These are phyloP conservation scores for Filobasidium wieringae DNA, from an alignment of 768 basidiomycete species.

Conservation along the genomic window DNA sequence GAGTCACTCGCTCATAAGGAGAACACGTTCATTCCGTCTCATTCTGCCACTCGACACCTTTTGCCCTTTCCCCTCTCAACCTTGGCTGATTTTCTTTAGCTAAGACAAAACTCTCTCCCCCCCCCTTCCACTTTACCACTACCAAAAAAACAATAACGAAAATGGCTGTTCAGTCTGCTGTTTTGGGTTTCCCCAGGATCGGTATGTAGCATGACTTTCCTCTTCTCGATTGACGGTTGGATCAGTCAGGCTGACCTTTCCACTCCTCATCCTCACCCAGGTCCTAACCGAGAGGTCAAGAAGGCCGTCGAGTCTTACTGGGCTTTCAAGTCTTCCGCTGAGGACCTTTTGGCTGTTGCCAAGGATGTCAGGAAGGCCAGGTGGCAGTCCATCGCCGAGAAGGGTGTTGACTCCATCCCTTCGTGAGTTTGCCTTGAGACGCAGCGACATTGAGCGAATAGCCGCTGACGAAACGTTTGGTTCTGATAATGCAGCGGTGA, in stretches of 20 bases:
- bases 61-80: background rate
- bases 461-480: constrained; percentile 9
- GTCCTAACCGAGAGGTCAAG: constrained; percentile 88
- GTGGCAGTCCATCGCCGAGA: constrained; percentile 74
- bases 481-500: constrained; percentile 59
- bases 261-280: constrained; percentile 39
- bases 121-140: background rate
- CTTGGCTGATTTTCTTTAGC: background rate
- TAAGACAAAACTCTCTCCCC: background rate
- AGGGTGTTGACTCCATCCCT: constrained; percentile 79
- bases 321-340: constrained; percentile 78
- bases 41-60: background rate
- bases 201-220: constrained; percentile 42
- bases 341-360: constrained; percentile 75
- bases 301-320: constrained; percentile 98
- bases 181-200: constrained; percentile 87
- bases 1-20: too few relatives aligned
- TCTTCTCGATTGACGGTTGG: background rate
- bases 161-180: constrained; percentile 42
- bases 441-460: background rate
- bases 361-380: constrained; percentile 75
- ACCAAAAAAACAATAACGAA: background rate
- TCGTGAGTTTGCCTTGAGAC: constrained; percentile 48
- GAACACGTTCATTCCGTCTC: background rate
- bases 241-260: background rate